These are phyloP conservation scores for Talaromyces sp. DNA, from an alignment of 2,329 filamentous ascomycete genomes.

Conservation along the genomic window DNA sequence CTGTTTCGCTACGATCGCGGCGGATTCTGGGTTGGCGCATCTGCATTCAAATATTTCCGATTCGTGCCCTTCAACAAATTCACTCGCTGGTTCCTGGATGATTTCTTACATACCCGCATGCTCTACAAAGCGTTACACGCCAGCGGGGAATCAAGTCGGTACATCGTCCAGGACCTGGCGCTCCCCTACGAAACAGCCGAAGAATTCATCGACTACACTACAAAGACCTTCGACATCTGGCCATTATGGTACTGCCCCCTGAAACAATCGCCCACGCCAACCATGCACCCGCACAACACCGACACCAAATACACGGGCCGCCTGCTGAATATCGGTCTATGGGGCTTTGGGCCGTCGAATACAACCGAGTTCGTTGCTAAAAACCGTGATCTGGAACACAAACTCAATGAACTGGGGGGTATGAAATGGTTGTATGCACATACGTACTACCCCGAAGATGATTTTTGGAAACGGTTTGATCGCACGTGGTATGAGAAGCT, in stretches of 20 bases:
- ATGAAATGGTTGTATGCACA: slow-evolving; percentile 87
- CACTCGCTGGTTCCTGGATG: slow-evolving; percentile 55
- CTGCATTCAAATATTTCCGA: slow-evolving; percentile 57
- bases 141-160: slow-evolving; percentile 51
- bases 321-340: slow-evolving; percentile 60
- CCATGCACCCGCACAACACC: slow-evolving; percentile 16
- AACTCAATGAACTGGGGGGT: slow-evolving; percentile 64
- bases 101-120: slow-evolving; percentile 57
- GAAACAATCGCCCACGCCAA: slow-evolving; percentile 19
- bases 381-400: slow-evolving; percentile 67
- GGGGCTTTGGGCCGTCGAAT: slow-evolving; percentile 65
- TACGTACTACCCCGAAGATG: slow-evolving; percentile 67
- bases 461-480: slow-evolving; percentile 43
- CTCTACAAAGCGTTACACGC: slow-evolving; percentile 61
- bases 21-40: slow-evolving; percentile 59
- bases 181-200: slow-evolving; percentile 51
- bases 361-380: slow-evolving; percentile 58
- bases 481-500: slow-evolving; percentile 33
- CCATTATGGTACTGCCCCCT: slow-evolving; percentile 58
- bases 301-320: slow-evolving; percentile 2
- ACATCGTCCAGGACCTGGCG: slow-evolving; percentile 60
- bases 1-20: slow-evolving; percentile 54
- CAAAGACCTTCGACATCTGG: slow-evolving; percentile 45
- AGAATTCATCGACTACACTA: slow-evolving; percentile 51
- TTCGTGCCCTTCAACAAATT: slow-evolving; percentile 54